Conservation (phyloP, 495 filamentous ascomycete species). For the Penicillium odoratum region DNA sequence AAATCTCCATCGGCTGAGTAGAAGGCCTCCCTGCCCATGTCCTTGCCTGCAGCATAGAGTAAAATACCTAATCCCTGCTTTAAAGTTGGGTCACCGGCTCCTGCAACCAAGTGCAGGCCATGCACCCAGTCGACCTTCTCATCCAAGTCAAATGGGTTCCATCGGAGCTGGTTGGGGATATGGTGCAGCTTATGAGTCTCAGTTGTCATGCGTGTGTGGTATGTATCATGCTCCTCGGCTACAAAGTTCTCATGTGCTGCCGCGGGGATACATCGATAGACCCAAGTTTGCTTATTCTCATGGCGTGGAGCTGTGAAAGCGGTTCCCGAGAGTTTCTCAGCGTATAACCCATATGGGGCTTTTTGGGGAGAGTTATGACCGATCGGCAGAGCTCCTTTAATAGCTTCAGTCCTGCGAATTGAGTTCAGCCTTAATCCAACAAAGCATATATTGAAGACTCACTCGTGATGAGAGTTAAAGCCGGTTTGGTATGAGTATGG, state of each 20-base stretch:
- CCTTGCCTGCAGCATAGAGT: constrained; percentile 76
- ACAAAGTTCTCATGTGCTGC: constrained; percentile 78
- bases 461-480: constrained; percentile 62
- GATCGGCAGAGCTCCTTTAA: constrained; percentile 60
- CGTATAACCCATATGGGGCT: constrained; percentile 78
- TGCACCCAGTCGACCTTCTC: constrained; percentile 76
- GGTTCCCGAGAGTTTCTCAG: constrained; percentile 92
- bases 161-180: constrained; percentile 85
- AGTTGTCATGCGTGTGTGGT: constrained; percentile 52
- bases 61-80: constrained; percentile 82
- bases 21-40: constrained; percentile 78
- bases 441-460: constrained; percentile 13
- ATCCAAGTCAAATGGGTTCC: constrained; percentile 85
- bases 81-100: constrained; percentile 77
- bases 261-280: constrained; percentile 87
- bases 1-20: constrained; percentile 92
- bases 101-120: constrained; percentile 73
- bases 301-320: constrained; percentile 88
- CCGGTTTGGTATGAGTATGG: constrained; percentile 60
- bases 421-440: neutral
- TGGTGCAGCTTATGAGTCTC: constrained; percentile 56
- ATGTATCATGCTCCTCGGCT: constrained; percentile 51
- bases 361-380: constrained; percentile 89
- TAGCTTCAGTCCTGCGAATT: constrained; percentile 44
- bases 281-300: constrained; percentile 90